phyloP scores from a whole-genome alignment of 345 rosid genomes.

The Boechera stricta region DNA sequence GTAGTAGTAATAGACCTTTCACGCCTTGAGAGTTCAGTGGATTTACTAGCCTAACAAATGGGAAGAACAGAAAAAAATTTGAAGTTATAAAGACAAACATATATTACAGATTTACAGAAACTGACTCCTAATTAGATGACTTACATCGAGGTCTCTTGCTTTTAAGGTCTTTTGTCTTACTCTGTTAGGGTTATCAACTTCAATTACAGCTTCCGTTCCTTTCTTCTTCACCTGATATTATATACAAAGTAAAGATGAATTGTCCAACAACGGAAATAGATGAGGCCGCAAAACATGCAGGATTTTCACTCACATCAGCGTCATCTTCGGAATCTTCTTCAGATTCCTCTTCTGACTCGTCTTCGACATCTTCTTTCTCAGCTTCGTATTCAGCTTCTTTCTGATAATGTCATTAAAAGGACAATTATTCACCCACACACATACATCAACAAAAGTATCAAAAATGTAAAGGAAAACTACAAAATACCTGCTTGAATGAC shows the following conservation, averaged over 20 bases:
- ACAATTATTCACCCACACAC: neutral
- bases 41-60: slow-evolving; percentile 60
- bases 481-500: slow-evolving; percentile 71
- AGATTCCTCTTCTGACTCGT: slow-evolving; percentile 62
- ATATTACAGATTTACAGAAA: neutral
- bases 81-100: neutral
- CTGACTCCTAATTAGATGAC: slow-evolving; percentile 27
- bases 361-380: slow-evolving; percentile 48
- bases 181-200: slow-evolving; percentile 87
- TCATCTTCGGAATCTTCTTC: slow-evolving; percentile 59
- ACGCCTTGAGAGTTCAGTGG: slow-evolving; percentile 95
- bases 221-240: slow-evolving; percentile 66
- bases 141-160: slow-evolving; percentile 80
- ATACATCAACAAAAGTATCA: neutral
- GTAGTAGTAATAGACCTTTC: slow-evolving; percentile 69
- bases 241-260: neutral
- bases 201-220: slow-evolving; percentile 80
- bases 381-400: slow-evolving; percentile 60
- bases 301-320: slow-evolving; percentile 39
- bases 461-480: neutral
- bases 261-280: neutral
- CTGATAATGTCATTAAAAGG: slow-evolving; percentile 36
- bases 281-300: neutral
- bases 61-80: neutral
- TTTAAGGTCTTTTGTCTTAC: slow-evolving; percentile 70